phyloP scores from a whole-genome alignment of 2,329 filamentous ascomycete genomes.

The Fusarium setosum region DNA sequence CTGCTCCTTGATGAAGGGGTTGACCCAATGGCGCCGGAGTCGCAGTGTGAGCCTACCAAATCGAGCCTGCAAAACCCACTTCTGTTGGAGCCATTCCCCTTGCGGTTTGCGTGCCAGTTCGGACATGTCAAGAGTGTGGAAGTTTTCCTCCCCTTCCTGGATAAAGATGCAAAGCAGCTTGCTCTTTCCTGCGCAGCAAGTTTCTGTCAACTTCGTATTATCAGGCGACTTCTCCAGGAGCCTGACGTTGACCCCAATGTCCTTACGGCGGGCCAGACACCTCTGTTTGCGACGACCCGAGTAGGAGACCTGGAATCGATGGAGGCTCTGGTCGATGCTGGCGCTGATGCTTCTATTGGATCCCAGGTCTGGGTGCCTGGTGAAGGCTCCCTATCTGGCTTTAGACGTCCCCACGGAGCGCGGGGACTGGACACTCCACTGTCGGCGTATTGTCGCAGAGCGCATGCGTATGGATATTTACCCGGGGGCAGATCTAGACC shows the following conservation, averaged over 20 bases:
- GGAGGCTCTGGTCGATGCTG: slow-evolving; percentile 42
- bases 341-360: slow-evolving; percentile 43
- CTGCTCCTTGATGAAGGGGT: slow-evolving; percentile 42
- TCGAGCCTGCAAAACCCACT: no score
- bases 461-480: no score
- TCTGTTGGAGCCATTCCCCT: background rate
- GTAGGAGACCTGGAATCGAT: slow-evolving; percentile 26
- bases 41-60: background rate
- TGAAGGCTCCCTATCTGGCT: no score
- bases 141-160: slow-evolving; percentile 43
- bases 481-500: no score
- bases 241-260: slow-evolving; percentile 48
- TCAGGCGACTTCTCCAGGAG: slow-evolving; percentile 44
- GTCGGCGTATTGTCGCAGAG: background rate
- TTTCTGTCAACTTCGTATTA: slow-evolving; percentile 26
- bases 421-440: slow-evolving; percentile 1
- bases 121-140: slow-evolving; percentile 43
- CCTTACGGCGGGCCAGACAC: slow-evolving; percentile 29
- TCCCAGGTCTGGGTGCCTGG: slow-evolving; percentile 16
- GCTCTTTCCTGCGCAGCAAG: slow-evolving; percentile 44
- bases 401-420: no score
- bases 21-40: slow-evolving; percentile 45
- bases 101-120: slow-evolving; percentile 41
- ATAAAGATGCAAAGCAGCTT: slow-evolving; percentile 33
- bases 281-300: slow-evolving; percentile 33